Evolutionary conservation across 331 rosid genomes (phyloP).

Genomic region (Saraca asoca): DNA sequence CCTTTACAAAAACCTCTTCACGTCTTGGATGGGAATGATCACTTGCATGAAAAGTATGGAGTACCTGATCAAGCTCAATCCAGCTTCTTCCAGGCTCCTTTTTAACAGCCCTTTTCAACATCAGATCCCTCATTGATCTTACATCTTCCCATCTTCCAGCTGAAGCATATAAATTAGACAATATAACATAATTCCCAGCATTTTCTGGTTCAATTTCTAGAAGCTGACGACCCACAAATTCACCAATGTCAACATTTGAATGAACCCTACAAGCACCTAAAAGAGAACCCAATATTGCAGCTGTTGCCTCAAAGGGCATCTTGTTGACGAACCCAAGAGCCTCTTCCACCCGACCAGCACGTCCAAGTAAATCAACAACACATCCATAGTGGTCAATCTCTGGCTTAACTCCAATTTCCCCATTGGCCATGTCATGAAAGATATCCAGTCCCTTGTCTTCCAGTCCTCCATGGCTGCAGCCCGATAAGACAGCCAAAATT

Average conservation of each 20-base stretch:
- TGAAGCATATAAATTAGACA: slow-evolving; percentile 76
- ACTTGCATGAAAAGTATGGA: slow-evolving; percentile 77
- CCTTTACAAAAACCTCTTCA: slow-evolving; percentile 61
- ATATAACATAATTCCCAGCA: slow-evolving; percentile 82
- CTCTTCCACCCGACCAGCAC: slow-evolving; percentile 60
- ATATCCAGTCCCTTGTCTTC: slow-evolving; percentile 69
- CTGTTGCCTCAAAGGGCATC: slow-evolving; percentile 64
- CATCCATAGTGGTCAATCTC: slow-evolving; percentile 70
- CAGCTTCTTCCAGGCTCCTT: slow-evolving; percentile 83
- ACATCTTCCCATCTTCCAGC: slow-evolving; percentile 79
- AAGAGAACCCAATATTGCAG: slow-evolving; percentile 79
- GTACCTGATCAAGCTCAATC: slow-evolving; percentile 71
- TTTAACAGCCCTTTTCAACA: slow-evolving; percentile 55
- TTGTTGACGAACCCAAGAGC: slow-evolving; percentile 60
- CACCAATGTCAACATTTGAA: slow-evolving; percentile 61
- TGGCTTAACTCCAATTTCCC: slow-evolving; percentile 51
- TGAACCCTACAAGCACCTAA: slow-evolving; percentile 78
- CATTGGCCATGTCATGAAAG: slow-evolving; percentile 59
- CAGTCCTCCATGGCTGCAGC: slow-evolving; percentile 82
- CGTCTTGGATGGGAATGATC: slow-evolving; percentile 75
- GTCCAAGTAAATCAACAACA: slow-evolving; percentile 77
- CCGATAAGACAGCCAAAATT: slow-evolving; percentile 76
- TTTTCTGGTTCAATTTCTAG: slow-evolving; percentile 73
- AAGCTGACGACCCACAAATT: slow-evolving; percentile 57
- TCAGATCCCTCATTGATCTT: slow-evolving; percentile 57